Base-by-base conservation (phyloP, 176 grass and related monocot genomes). In the Urochloa ruziziensis region DNA sequence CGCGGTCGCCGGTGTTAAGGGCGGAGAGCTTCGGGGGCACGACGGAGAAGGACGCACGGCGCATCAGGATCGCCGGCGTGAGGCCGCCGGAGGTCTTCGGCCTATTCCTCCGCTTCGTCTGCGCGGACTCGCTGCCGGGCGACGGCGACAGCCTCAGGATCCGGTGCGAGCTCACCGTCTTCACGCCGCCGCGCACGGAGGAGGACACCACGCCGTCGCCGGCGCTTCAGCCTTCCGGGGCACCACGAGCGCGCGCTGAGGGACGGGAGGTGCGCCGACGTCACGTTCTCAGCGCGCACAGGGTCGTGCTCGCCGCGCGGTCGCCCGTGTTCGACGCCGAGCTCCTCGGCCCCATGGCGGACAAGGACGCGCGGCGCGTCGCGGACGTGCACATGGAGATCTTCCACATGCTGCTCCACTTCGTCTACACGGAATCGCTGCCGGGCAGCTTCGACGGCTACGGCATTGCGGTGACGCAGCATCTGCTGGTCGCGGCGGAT, bases 361-460 rank as follows among this genome's bases (percentile, higher is more conserved):
- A 82, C 37, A 76, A 61, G 35, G 61, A 19, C 23, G 15, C 53
- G n/a, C n/a, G n/a, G n/a, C n/a, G n/a, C 42, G 14, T 77, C 19
- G 23, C n/a, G 52, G 7, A 37, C 17, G 7, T 4, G 1, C 62
- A 32, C 24, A 70, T 88, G 37, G 53, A 77, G n/a, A 33, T 77
- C 35, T 88, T 88, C 24, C 18, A 77, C 28, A 24, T 9, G 25
- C 56, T 88, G 0, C 86, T 88, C 16, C 79, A 53, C 60, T 88
- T 80, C 42, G 18, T 80, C 51, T 86, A 80, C 32, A 51, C 25
- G 6, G 76, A 73, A 0, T 29, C 30, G 9, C n/a, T 82, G 6
- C 85, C 69, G 5, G 67, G 33, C 0, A 17, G n/a, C 1, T 21
- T 43, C 4, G 54, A 77, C 4, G 52, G 6, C 52, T 7, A 18